These are phyloP conservation scores for Hemisphaericaspora nanyangensis DNA, from an alignment of 805 yeast species.

Conservation along the genomic window DNA sequence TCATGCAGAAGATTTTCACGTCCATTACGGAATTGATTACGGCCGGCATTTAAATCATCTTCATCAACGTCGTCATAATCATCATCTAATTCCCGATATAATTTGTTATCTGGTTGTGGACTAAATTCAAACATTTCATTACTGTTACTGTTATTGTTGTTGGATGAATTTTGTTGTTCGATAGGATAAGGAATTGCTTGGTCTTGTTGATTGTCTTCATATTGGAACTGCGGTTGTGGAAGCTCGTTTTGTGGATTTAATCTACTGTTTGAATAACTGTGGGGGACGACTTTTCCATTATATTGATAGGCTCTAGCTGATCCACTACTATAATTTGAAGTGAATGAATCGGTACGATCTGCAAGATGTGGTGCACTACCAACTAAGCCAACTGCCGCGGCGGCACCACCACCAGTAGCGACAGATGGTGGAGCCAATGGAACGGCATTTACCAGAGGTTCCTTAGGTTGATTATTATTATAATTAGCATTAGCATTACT, in stretches of 20 bases:
- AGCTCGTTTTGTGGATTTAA: background rate
- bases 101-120: too few relatives aligned
- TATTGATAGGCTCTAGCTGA: background rate
- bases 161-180: too few relatives aligned
- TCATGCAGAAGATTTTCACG: slow-evolving; percentile 5
- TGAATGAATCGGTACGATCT: background rate
- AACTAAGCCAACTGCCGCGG: background rate
- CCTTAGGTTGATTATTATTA: background rate
- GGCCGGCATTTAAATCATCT: slow-evolving; percentile 2
- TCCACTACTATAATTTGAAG: background rate
- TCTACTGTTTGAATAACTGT: background rate
- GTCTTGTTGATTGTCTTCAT: background rate
- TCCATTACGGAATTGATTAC: background rate
- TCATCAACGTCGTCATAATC: slow-evolving; percentile 13
- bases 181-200: background rate
- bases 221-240: background rate
- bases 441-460: background rate
- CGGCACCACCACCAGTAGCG: background rate
- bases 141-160: too few relatives aligned
- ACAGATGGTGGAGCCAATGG: background rate
- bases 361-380: background rate
- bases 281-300: too few relatives aligned
- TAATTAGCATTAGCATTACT: background rate
- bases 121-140: too few relatives aligned
- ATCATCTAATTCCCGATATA: slow-evolving; percentile 38